Base-by-base conservation (phyloP, 2,329 filamentous ascomycete species). In the Epicoccum nigrum region DNA sequence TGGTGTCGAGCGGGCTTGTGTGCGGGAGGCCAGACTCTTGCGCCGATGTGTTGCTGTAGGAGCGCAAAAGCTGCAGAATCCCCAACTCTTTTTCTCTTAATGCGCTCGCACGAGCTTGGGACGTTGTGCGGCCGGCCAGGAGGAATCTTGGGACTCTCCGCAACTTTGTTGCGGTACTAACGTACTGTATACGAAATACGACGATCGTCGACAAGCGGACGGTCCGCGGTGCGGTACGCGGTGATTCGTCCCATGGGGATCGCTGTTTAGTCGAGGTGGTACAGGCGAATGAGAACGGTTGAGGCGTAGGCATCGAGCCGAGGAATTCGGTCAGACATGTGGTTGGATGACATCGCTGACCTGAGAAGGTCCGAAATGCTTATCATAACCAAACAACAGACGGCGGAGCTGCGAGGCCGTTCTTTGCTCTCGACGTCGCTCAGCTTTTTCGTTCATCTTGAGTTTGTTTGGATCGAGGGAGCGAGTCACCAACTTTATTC, bases 351-450 rank as follows among this genome's bases (percentile, higher is more conserved):
- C 11, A 13, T 34, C 20, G 33, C 47, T 47, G 44, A 44, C 28
- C 43, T 17, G 16, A 47, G 23, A 31, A 33, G 49, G 43, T 43
- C 49, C 49, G 43, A 47, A 47, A 20, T 30, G 43, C 43, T 37
- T 46, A 43, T 16, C n/a, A n/a, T n/a, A n/a, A n/a, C 48, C 35
- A 45, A 51, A 45, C 42, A 45, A 35, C 11, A n/a, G 37, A 15
- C 42, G 32, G 9, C 19, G 15, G 25, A 7, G 16, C 6, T 11
- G 28, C n/a, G 23, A 9, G 11, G 11, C 23, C 17, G 3, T 19
- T 15, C 37, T 20, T 16, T 13, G 13, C 6, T 31, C 31, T 23
- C 32, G 8, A 11, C 12, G 32, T 8, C 16, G 32, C 1, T 4
- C 4, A 4, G 11, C 13, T 27, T 15, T 37, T 37, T 27, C 17